Evolutionary conservation across 805 yeast species (phyloP).

Genomic region (Candida gorgasii): DNA sequence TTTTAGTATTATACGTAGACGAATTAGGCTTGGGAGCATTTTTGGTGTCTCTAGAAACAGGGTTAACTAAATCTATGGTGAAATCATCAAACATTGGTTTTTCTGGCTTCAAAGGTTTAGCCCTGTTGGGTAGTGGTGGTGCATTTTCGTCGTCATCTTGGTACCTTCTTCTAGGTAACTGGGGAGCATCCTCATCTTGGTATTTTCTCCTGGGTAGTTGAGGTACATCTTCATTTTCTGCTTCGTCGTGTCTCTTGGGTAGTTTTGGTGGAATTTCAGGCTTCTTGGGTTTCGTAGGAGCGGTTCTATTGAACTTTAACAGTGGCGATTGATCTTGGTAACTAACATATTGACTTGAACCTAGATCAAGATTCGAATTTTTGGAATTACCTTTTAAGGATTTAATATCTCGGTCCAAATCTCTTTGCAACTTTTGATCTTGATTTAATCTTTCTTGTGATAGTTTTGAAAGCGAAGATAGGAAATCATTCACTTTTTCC

Average conservation of each 20-base stretch:
- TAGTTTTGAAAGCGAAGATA: conserved; percentile 34
- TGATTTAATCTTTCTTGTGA: conserved; percentile 36
- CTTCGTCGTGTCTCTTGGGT: conserved; percentile 7
- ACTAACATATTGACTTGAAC: conserved; percentile 1
- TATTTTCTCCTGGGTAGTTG: conserved; percentile 12
- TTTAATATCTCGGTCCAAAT: conserved; percentile 33
- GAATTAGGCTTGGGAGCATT: not conserved
- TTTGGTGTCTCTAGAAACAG: conserved; percentile 14
- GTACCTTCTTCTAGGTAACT: conserved; percentile 8
- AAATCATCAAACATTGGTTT: conserved; percentile 10
- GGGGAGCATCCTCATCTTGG: conserved; percentile 7
- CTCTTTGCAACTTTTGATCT: conserved; percentile 36
- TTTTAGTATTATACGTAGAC: not conserved
- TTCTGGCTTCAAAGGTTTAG: conserved; percentile 4
- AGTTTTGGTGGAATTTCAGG: conserved; percentile 8
- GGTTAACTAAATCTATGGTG: conserved; percentile 19
- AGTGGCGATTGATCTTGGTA: conserved; percentile 9
- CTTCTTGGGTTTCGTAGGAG: conserved; percentile 7
- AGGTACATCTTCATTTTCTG: conserved; percentile 9
- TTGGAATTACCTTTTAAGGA: conserved; percentile 3
- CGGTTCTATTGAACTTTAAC: conserved; percentile 11
- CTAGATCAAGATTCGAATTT: not conserved
- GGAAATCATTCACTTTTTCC: conserved; percentile 39
- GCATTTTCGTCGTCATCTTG: conserved; percentile 5
- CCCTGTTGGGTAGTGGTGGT: conserved; percentile 9